Conservation (phyloP, 202 grass and related monocot species). For the Zoysia matrella region DNA sequence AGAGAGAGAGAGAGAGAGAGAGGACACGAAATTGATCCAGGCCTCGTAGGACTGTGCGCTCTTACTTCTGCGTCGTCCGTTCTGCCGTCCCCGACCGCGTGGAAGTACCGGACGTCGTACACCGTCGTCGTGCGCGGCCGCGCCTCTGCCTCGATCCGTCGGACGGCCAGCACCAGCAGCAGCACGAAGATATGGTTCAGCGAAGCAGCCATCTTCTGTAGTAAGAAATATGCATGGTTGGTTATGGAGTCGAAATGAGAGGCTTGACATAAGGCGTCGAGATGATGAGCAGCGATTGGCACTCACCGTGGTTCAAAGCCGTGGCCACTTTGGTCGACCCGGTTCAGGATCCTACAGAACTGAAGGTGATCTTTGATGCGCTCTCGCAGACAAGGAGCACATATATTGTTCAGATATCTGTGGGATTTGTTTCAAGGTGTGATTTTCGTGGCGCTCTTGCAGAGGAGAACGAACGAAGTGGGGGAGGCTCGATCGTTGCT, state of each 20-base stretch:
- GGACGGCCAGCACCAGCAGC: slow-evolving; percentile 18
- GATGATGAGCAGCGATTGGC: background rate
- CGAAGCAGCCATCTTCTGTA: background rate
- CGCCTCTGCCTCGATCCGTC: background rate
- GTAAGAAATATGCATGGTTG: background rate
- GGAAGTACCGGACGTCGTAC: slow-evolving; percentile 52
- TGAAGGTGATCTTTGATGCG: background rate
- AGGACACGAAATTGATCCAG: background rate
- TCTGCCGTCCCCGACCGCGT: slow-evolving; percentile 51
- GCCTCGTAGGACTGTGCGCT: background rate
- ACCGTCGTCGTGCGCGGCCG: background rate
- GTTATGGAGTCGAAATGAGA: background rate
- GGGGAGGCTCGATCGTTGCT: too few species aligned
- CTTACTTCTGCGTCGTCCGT: slow-evolving; percentile 62
- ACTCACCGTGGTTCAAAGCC: background rate
- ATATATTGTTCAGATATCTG: background rate
- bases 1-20: too few species aligned
- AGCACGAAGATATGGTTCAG: background rate
- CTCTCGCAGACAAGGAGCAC: background rate
- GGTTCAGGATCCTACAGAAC: background rate
- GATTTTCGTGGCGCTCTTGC: too few species aligned
- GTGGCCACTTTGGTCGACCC: background rate
- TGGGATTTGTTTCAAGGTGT: too few species aligned
- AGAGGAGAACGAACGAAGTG: too few species aligned
- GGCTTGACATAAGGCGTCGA: background rate